phyloP scores from a whole-genome alignment of 2,329 filamentous ascomycete genomes.

The Sporothrix curviconia region DNA sequence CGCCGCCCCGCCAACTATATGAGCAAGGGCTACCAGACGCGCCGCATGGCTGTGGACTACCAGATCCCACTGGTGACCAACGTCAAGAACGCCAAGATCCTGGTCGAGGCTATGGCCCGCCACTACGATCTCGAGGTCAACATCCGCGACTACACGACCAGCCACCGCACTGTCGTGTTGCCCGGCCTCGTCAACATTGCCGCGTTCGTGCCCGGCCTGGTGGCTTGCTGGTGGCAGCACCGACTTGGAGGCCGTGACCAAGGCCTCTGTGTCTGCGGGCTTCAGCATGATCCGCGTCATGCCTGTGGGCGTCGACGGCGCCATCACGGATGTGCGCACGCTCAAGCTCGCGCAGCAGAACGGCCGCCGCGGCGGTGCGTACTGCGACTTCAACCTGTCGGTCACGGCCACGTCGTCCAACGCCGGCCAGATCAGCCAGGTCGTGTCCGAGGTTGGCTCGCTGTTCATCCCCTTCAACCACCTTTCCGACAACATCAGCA shows the following conservation, averaged over 20 bases:
- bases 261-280: conserved; percentile 65
- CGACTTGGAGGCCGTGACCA: conserved; percentile 64
- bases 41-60: conserved; percentile 96
- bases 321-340: conserved; percentile 65
- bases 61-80: conserved; percentile 97
- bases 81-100: conserved; percentile 97
- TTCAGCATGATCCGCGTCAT: conserved; percentile 78
- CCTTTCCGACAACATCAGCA: conserved; percentile 75
- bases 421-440: conserved; percentile 65
- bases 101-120: conserved; percentile 87
- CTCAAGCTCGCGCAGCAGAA: conserved; percentile 67
- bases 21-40: conserved; percentile 93
- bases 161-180: conserved; percentile 67
- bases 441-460: conserved; percentile 68
- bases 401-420: conserved; percentile 68
- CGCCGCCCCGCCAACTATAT: conserved; percentile 95
- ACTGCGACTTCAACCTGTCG: conserved; percentile 76
- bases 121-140: conserved; percentile 80
- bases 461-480: conserved; percentile 80
- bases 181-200: conserved; percentile 73
- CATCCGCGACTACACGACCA: conserved; percentile 85
- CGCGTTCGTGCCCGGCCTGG: conserved; percentile 71
- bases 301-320: conserved; percentile 66
- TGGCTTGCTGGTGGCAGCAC: conserved; percentile 54
- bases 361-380: conserved; percentile 54